Evolutionary conservation across 306 rosid genomes (phyloP).

Genomic region (Aeschynomene evenia): DNA sequence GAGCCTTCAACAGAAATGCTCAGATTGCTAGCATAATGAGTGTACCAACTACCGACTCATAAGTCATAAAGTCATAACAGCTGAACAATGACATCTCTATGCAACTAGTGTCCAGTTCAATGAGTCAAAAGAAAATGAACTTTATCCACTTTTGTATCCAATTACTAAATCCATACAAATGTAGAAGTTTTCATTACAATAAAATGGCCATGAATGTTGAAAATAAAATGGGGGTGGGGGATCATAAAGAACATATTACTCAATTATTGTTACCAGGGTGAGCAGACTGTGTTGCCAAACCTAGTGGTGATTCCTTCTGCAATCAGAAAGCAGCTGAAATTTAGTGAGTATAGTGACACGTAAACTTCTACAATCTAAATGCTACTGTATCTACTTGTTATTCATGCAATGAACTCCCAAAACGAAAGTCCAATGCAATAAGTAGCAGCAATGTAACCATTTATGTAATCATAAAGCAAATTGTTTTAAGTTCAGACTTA

Average conservation of each 20-base stretch:
- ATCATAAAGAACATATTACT: neutral
- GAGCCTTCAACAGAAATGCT: neutral
- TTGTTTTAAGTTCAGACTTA: neutral
- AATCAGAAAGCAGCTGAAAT: conserved; percentile 1
- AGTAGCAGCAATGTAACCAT: neutral
- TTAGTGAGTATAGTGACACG: neutral
- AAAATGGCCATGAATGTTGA: too few species aligned
- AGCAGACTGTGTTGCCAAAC: conserved; percentile 33
- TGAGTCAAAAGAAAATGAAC: too few species aligned
- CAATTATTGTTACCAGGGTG: conserved; percentile 27
- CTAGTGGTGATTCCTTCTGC: conserved; percentile 35
- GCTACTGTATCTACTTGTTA: too few species aligned
- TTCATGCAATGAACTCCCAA: too few species aligned
- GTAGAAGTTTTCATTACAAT: neutral
- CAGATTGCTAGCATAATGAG: neutral
- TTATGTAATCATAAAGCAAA: neutral
- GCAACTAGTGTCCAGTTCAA: neutral
- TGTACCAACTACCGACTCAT: too few species aligned
- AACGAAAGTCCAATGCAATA: neutral
- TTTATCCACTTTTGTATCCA: neutral
- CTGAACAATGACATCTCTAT: neutral
- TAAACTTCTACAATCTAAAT: neutral
- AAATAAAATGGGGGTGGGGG: neutral
- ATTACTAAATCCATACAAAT: neutral
- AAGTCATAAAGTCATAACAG: neutral